phyloP scores from a whole-genome alignment of 306 rosid species.

The Fagus sylvatica region DNA sequence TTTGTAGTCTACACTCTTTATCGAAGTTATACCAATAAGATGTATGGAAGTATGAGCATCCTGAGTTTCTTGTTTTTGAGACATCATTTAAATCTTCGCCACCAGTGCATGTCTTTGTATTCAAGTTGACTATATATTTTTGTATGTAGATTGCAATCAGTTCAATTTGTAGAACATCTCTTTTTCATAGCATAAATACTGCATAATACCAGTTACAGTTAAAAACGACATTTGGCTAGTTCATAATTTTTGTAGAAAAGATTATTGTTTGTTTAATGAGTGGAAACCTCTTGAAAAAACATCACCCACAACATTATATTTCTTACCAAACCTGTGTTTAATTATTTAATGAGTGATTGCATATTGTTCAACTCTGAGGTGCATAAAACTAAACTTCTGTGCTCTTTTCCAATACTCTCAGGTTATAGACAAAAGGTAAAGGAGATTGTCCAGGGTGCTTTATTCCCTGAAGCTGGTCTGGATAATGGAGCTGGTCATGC shows the following conservation, averaged over 20 bases:
- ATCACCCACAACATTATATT: no score
- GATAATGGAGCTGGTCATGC: conserved; percentile 77
- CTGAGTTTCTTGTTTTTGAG: background rate
- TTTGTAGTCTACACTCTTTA: background rate
- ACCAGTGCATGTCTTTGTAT: background rate
- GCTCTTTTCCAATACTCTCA: conserved; percentile 16
- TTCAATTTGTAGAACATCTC: no score
- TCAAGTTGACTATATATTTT: background rate
- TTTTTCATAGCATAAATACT: background rate
- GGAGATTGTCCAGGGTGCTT: conserved; percentile 88
- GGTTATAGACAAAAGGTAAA: conserved; percentile 75
- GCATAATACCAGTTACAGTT: background rate
- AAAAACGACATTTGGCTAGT: background rate
- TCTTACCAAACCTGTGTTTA: no score
- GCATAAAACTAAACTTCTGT: background rate
- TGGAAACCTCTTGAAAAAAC: background rate
- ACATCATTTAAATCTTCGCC: background rate
- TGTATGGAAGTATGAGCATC: background rate
- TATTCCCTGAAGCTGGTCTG: conserved; percentile 92
- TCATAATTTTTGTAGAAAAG: background rate
- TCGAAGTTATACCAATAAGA: background rate
- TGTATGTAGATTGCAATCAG: background rate
- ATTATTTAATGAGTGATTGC: background rate
- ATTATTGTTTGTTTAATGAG: background rate
- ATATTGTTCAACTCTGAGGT: background rate